Evolutionary conservation across 495 filamentous ascomycete species (phyloP).

Genomic region (Neurospora cerealis): DNA sequence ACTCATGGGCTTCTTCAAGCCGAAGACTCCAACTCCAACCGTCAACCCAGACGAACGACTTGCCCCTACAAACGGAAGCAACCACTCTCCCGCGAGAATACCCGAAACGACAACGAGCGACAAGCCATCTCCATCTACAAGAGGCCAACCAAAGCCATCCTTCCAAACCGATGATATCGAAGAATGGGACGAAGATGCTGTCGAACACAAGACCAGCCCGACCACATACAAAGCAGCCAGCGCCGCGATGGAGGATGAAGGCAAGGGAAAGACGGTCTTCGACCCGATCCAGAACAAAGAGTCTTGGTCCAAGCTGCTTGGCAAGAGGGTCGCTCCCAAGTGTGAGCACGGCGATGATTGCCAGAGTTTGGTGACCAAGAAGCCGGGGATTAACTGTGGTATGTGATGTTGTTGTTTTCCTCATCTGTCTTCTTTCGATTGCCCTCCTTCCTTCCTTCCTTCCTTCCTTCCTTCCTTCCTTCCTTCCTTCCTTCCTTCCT

Average conservation of each 20-base stretch:
- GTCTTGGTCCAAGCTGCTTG: constrained; percentile 78
- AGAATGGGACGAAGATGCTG: not conserved
- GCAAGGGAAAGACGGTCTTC: constrained; percentile 31
- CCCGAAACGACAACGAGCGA: not conserved
- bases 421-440: not conserved
- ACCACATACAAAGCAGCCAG: not conserved
- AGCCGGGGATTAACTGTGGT: constrained; percentile 69
- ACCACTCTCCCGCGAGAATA: not conserved
- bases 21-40: constrained; percentile 32
- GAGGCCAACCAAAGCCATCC: not conserved
- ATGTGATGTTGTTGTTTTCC: constrained; percentile 7
- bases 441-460: not conserved
- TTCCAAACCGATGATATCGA: not conserved
- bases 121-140: not conserved
- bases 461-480: not conserved
- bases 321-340: constrained; percentile 58
- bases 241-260: constrained; percentile 2
- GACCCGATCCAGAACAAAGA: constrained; percentile 69
- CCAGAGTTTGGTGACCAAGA: constrained; percentile 70
- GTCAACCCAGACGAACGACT: constrained; percentile 1
- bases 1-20: constrained; percentile 75
- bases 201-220: not conserved
- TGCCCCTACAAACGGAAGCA: not conserved
- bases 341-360: constrained; percentile 90
- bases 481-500: not conserved